Base-by-base conservation (phyloP, 805 yeast genomes). In the Monosporozyma solicola region DNA sequence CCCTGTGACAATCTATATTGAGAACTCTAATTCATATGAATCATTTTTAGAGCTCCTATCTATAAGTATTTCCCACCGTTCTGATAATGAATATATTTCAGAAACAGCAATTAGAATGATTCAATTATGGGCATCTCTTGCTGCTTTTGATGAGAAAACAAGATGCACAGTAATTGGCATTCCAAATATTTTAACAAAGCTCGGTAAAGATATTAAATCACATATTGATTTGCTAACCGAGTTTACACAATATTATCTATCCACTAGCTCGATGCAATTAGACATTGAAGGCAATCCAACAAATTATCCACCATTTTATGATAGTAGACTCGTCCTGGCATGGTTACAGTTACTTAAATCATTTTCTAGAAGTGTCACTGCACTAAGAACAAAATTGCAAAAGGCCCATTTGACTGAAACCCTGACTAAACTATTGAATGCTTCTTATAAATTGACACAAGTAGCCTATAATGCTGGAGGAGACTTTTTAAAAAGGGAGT, bases 341-440 rank as follows among this genome's bases (percentile, higher is more conserved):
- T 66, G 70, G 70, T 50, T 65, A 16, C 51, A 52, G n/a, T 54
- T 67, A n/a, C 49, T 67, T 25, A 68, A 65, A 50, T 64, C 70
- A 7, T 65, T 66, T 27, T 67, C 70, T 2, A 59, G 71, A 54
- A 68, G 70, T 55, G 62, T 64, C 1, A 59, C 63, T 3, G 67
- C 68, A 0, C 53, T 66, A 46, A 58, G 67, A 49, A 63, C 69
- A 1, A 60, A 62, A 9, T 53, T 68, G 43, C 61, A 56, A 41
- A 59, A 61, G 15, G 62, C 60, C n/a, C 59, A 58, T 35, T 50
- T 68, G 16, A 66, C 70, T 6, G 61, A 61, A 13, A 37, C 57
- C 11, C 47, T 61, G 9, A 49, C 63, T 13, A 54, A 54, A 4
- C 50, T 65, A 16, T 43, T 66, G 24, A 54, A 57, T 16, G 50